Base-by-base conservation (phyloP, 768 basidiomycete species). In the Crucibulum laeve region DNA sequence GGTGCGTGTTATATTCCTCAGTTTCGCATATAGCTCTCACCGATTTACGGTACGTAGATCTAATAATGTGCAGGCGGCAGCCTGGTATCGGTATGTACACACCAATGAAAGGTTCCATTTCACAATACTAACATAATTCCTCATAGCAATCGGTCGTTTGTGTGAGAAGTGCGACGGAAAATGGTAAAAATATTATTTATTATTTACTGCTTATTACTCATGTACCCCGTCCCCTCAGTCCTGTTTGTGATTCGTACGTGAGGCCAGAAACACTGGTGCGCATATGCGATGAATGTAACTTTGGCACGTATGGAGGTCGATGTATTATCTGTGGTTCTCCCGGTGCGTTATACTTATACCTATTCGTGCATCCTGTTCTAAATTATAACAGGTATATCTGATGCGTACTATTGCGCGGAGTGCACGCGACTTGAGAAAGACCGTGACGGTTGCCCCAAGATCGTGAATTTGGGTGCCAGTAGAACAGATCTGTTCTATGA, bases 141-240 rank as follows among this genome's bases (percentile, higher is more conserved):
- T 44, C 17, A 14, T 53, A 96, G 96, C 96, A 37, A 96, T 98
- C 55, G 96, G 96, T 32, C 88, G 96, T 55, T 77, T 97, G 40
- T 99, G 96, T 65, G 96, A 99, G 69, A 97, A 97, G 64, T 97
- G 94, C 58, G 96, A 99, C 61, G 96, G 96, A 40, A 98, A 98
- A 83, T 99, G 96, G 95, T 96, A 55, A 48, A n/a, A n/a, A 84
- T 60, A 5, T 10, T 10, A 3, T 18, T 33, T 10, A 6, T 21
- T 14, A 3, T 23, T n/a, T n/a, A n/a, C n/a, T 11, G 3, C 18
- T n/a, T 10, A 19, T 21, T 10, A 40, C 4, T 26, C 38, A 42
- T 28, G 24, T 36, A 25, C 35, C 32, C 34, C 24, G 17, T 34
- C 25, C 41, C 42, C 17, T 22, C 36, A 99, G 95, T 63, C 95